These are phyloP conservation scores for Pseudonitzschia delicatissima DNA, from an alignment of 108 stramenopile genomes.

Conservation along the genomic window DNA sequence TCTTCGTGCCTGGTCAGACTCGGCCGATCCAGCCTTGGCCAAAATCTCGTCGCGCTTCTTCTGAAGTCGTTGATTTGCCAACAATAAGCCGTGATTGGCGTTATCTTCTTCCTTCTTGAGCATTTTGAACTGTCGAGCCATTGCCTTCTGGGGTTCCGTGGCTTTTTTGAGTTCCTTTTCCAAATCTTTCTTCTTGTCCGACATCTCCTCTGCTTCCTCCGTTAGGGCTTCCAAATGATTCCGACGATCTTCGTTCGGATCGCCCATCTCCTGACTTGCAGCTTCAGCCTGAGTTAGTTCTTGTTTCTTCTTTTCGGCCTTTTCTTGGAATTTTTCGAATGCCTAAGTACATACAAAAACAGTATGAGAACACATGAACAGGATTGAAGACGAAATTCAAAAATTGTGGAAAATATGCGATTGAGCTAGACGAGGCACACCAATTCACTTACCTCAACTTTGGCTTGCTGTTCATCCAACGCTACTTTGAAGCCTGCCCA, in stretches of 20 bases:
- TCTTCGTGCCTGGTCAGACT: slow-evolving; percentile 55
- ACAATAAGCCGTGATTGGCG: slow-evolving; percentile 29
- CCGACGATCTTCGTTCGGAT: slow-evolving; percentile 39
- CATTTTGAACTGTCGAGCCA: slow-evolving; percentile 40
- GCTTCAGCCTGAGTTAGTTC: slow-evolving; percentile 60
- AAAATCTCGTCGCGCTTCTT: slow-evolving; percentile 58
- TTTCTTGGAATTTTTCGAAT: slow-evolving; percentile 41
- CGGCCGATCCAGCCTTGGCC: slow-evolving; percentile 51
- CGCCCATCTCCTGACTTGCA: slow-evolving; percentile 40
- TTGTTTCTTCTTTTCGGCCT: slow-evolving; percentile 45
- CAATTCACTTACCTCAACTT: slow-evolving; percentile 27
- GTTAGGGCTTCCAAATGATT: slow-evolving; percentile 44
- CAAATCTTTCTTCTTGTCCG: slow-evolving; percentile 44
- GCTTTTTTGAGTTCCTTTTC: slow-evolving; percentile 55
- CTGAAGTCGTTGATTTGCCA: slow-evolving; percentile 51
- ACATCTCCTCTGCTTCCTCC: slow-evolving; percentile 56
- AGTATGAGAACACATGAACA: neutral
- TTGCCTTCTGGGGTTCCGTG: slow-evolving; percentile 42
- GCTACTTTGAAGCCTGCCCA: slow-evolving; percentile 56
- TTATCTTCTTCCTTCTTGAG: slow-evolving; percentile 34
- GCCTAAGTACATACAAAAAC: slow-evolving; percentile 14
- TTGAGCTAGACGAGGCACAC: too few species aligned
- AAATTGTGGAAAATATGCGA: neutral
- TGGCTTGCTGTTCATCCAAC: slow-evolving; percentile 23
- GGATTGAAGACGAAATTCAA: slow-evolving; percentile 10